Conservation (phyloP, 352 stramenopile species). For the Pythium aquatile region DNA sequence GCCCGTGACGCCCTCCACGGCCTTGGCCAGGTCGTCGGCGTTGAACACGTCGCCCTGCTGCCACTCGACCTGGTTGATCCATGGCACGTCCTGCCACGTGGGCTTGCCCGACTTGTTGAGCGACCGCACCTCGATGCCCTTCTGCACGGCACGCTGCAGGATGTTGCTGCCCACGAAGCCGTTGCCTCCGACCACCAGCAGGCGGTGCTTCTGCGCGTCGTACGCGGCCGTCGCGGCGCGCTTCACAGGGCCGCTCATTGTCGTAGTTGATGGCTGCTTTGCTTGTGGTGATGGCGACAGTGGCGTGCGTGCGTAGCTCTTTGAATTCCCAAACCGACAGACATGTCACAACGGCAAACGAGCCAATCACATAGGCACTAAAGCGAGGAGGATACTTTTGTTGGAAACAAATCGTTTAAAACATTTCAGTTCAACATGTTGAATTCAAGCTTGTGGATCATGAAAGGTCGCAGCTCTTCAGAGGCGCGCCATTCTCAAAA, state of each 20-base stretch:
- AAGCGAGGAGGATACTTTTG: slow-evolving; percentile 14
- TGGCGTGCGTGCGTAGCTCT: not conserved
- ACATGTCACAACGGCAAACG: slow-evolving; percentile 17
- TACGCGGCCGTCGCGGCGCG: slow-evolving; percentile 34
- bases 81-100: slow-evolving; percentile 70
- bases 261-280: not conserved
- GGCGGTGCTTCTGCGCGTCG: slow-evolving; percentile 58
- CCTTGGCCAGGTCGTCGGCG: slow-evolving; percentile 50
- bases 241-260: slow-evolving; percentile 9
- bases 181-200: slow-evolving; percentile 88
- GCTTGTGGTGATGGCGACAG: not conserved
- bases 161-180: slow-evolving; percentile 92
- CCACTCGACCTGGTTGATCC: slow-evolving; percentile 89
- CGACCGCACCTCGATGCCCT: slow-evolving; percentile 83
- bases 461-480: slow-evolving; percentile 24
- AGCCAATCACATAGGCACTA: slow-evolving; percentile 4
- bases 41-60: slow-evolving; percentile 85
- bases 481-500: not conserved
- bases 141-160: slow-evolving; percentile 83
- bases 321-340: slow-evolving; percentile 16
- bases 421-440: not conserved
- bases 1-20: slow-evolving; percentile 69
- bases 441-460: slow-evolving; percentile 14
- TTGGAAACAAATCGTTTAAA: slow-evolving; percentile 5
- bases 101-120: slow-evolving; percentile 85